phyloP scores from a whole-genome alignment of 306 rosid species.

The Benincasa hispida region DNA sequence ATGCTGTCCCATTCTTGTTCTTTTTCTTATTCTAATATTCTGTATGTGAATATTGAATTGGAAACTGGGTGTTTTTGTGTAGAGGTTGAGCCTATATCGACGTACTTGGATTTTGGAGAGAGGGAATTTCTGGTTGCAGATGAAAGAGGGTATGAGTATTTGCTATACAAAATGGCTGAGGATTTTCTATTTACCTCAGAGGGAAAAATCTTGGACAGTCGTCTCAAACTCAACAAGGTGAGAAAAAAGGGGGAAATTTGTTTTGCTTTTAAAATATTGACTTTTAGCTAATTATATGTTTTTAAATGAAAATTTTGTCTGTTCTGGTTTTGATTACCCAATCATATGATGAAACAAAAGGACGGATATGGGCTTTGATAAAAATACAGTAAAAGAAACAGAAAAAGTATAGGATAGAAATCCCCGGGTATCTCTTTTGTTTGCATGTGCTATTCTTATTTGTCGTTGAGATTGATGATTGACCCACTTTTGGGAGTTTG shows the following conservation, averaged over 20 bases:
- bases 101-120: constrained; percentile 68
- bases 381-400: constrained; percentile 4
- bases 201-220: constrained; percentile 64
- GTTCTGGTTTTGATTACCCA: constrained; percentile 13
- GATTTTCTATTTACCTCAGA: constrained; percentile 64
- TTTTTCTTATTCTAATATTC: background rate
- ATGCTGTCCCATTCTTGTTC: background rate
- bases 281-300: constrained; percentile 1
- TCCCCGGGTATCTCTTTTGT: constrained; percentile 3
- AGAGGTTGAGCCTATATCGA: constrained; percentile 96
- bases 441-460: constrained; percentile 19
- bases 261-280: background rate
- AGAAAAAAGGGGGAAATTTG: background rate
- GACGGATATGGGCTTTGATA: background rate
- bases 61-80: constrained; percentile 15
- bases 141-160: constrained; percentile 72
- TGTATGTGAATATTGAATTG: background rate
- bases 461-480: constrained; percentile 18
- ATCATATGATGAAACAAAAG: constrained; percentile 15
- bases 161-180: constrained; percentile 72
- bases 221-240: constrained; percentile 91
- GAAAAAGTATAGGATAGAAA: constrained; percentile 5
- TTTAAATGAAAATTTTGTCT: constrained; percentile 11
- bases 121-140: constrained; percentile 83
- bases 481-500: constrained; percentile 34